Evolutionary conservation across 2,329 filamentous ascomycete genomes (phyloP).

Genomic region (Nothopassalora personata): DNA sequence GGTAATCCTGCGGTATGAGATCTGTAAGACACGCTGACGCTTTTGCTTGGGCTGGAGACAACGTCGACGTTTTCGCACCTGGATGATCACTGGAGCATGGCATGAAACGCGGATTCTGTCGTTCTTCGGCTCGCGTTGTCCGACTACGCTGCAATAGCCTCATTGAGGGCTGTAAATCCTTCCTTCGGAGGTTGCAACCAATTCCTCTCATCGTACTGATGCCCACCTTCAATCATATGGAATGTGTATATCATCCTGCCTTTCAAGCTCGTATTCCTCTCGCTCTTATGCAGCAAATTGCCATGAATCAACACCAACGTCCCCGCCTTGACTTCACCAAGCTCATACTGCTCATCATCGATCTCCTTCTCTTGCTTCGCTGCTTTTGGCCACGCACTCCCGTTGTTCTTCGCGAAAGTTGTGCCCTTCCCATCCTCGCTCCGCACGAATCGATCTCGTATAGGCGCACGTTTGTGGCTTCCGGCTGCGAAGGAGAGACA

Average conservation of each 20-base stretch:
- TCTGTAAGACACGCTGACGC: too few species aligned
- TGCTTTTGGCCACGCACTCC: conserved; percentile 43
- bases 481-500: conserved; percentile 82
- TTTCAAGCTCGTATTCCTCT: conserved; percentile 80
- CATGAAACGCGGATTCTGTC: background rate
- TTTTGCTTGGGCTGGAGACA: background rate
- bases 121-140: background rate
- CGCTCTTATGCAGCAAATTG: conserved; percentile 92
- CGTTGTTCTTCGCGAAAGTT: conserved; percentile 55
- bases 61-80: background rate
- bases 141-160: conserved; percentile 3
- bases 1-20: too few species aligned
- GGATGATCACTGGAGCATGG: background rate
- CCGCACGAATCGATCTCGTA: conserved; percentile 71
- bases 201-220: conserved; percentile 77
- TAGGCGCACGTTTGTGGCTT: conserved; percentile 67
- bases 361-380: conserved; percentile 28
- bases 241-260: conserved; percentile 96
- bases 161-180: conserved; percentile 55
- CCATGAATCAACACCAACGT: conserved; percentile 91
- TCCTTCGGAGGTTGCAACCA: conserved; percentile 82
- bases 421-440: conserved; percentile 53
- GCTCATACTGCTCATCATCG: conserved; percentile 57
- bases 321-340: conserved; percentile 85
- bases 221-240: conserved; percentile 83